Conservation (phyloP, 805 yeast genomes). For the Zygoascus bituminiphila region DNA sequence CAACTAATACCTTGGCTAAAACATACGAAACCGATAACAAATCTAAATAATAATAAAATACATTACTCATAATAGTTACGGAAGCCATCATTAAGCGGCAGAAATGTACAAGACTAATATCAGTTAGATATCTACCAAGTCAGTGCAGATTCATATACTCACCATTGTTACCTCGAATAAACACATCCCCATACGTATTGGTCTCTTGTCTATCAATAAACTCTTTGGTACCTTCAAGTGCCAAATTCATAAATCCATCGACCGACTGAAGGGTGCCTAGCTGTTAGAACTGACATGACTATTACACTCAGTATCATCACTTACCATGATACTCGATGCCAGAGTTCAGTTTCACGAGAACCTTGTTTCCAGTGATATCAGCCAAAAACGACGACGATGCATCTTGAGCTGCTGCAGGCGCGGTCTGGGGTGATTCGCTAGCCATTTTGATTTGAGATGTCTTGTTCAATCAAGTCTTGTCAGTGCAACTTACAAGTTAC, state of each 20-base stretch:
- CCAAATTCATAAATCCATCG: constrained; percentile 96
- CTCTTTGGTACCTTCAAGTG: constrained; percentile 71
- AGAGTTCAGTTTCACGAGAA: constrained; percentile 74
- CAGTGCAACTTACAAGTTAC: background rate
- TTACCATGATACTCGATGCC: constrained; percentile 77
- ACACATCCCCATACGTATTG: constrained; percentile 64
- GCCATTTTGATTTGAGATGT: background rate
- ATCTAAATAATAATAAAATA: background rate
- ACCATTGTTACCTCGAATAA: constrained; percentile 82
- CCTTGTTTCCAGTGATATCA: constrained; percentile 69
- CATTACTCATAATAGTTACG: background rate
- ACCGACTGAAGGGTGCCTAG: constrained; percentile 57
- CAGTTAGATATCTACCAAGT: background rate
- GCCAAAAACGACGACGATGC: constrained; percentile 72
- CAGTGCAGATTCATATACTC: constrained; percentile 28
- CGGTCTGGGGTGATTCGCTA: constrained; percentile 3
- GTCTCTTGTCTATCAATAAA: constrained; percentile 41
- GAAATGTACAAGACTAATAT: constrained; percentile 26
- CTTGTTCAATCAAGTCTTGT: background rate
- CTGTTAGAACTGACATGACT: background rate
- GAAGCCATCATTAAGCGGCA: constrained; percentile 16
- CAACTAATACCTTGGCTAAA: no score
- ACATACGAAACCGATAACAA: background rate
- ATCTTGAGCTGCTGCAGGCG: constrained; percentile 10
- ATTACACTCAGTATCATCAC: background rate